These are phyloP conservation scores for Dianthus caryophyllus DNA, from an alignment of 148 eudicot genomes.

Conservation along the genomic window DNA sequence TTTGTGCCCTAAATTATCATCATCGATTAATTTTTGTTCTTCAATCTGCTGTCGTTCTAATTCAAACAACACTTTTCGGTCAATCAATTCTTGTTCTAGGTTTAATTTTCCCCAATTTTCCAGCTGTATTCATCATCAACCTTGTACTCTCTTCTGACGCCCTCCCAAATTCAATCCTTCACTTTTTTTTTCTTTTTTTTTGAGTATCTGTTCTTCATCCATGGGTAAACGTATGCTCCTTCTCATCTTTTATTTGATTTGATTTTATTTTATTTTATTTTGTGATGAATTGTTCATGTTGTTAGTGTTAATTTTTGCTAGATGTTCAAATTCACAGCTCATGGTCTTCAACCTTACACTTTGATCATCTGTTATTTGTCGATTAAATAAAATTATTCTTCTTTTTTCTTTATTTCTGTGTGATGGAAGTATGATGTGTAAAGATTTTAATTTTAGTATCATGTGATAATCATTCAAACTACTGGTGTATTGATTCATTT, in stretches of 20 bases:
- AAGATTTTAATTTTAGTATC: too few relatives aligned
- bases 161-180: not conserved
- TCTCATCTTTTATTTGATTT: not conserved
- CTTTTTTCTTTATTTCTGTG: too few relatives aligned
- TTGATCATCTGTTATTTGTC: too few relatives aligned
- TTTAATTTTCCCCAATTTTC: conserved; percentile 5
- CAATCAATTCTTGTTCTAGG: conserved; percentile 19
- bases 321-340: too few relatives aligned
- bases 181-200: not conserved
- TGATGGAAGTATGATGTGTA: too few relatives aligned
- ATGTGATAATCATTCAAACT: too few relatives aligned
- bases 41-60: conserved; percentile 23
- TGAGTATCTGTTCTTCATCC: conserved; percentile 6
- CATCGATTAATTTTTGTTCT: conserved; percentile 7
- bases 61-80: conserved; percentile 8
- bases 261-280: not conserved
- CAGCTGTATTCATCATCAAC: conserved; percentile 23
- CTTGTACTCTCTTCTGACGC: conserved; percentile 35
- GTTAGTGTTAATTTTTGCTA: not conserved
- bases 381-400: too few relatives aligned
- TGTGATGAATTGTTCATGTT: not conserved
- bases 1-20: conserved; percentile 9
- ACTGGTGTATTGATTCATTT: too few relatives aligned
- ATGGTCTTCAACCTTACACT: too few relatives aligned
- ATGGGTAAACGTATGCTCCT: conserved; percentile 63